Evolutionary conservation across 306 rosid genomes (phyloP).

Genomic region (Urtica urens): DNA sequence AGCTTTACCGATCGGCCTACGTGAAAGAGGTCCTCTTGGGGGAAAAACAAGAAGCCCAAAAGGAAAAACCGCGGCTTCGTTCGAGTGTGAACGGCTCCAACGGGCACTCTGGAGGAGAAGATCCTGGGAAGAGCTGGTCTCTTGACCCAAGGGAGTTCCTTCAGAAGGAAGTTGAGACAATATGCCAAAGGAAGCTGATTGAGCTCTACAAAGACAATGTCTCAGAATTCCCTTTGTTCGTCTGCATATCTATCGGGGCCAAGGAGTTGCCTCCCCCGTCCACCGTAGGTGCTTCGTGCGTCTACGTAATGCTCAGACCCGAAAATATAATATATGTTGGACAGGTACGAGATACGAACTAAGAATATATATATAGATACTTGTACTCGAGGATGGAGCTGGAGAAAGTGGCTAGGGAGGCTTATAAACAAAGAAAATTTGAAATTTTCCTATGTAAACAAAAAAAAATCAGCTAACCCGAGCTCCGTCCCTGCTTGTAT

Average conservation of each 20-base stretch:
- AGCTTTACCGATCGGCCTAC: conserved; percentile 47
- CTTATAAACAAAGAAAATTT: too few relatives aligned
- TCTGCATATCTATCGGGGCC: conserved; percentile 41
- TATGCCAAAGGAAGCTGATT: conserved; percentile 58
- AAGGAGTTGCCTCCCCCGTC: conserved; percentile 88
- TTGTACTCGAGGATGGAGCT: too few relatives aligned
- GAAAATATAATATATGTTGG: conserved; percentile 71
- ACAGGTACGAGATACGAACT: too few relatives aligned
- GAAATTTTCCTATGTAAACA: too few relatives aligned
- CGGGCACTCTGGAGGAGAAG: conserved; percentile 13
- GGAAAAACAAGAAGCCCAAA: conserved; percentile 20
- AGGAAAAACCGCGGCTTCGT: conserved; percentile 8
- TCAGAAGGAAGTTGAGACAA: conserved; percentile 42
- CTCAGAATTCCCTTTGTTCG: conserved; percentile 26
- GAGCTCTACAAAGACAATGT: conserved; percentile 31
- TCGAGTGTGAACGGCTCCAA: conserved; percentile 23
- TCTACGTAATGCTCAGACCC: conserved; percentile 69
- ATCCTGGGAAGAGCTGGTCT: conserved; percentile 19
- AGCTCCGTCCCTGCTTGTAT: too few relatives aligned
- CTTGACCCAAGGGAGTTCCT: conserved; percentile 25
- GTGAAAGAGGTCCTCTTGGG: conserved; percentile 28
- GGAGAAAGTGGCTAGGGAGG: too few relatives aligned
- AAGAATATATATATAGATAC: too few relatives aligned
- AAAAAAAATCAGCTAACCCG: too few relatives aligned
- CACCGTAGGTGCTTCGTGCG: conserved; percentile 77